Percentiles rank a stretch among this genome's conserved stretches.
Evolutionary conservation across 208 protist species (phyloP).

Genomic region (Crithidia thermophila): DNA sequence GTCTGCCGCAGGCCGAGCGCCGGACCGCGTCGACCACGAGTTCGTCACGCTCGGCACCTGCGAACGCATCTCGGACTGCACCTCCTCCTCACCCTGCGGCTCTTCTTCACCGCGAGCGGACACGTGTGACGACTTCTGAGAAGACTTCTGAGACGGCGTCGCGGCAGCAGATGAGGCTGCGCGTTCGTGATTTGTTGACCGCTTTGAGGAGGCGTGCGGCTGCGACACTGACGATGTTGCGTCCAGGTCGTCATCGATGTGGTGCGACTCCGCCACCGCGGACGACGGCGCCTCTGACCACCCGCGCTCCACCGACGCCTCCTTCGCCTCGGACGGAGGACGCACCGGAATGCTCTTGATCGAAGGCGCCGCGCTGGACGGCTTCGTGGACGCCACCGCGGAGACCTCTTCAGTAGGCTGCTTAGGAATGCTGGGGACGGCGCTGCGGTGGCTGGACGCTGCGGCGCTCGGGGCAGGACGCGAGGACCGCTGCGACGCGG

Average conservation of each 20-base stretch:
- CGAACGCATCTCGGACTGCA: background rate
- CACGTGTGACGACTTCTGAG: too few relatives aligned
- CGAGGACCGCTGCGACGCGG: conserved; percentile 2
- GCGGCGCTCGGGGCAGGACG: background rate
- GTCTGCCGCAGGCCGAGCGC: too few relatives aligned
- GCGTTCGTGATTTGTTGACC: too few relatives aligned
- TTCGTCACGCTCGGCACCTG: background rate
- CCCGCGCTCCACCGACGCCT: background rate
- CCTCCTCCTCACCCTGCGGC: too few relatives aligned
- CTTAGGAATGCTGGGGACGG: background rate
- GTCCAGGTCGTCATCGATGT: background rate
- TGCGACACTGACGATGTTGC: conserved; percentile 1
- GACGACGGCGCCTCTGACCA: background rate
- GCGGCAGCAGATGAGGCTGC: too few relatives aligned
- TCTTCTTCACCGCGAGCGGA: too few relatives aligned
- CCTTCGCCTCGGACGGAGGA: background rate
- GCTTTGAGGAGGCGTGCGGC: background rate
- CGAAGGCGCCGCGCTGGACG: background rate
- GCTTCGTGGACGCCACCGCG: too few relatives aligned
- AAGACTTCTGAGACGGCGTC: too few relatives aligned
- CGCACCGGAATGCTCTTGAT: background rate
- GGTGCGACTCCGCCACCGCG: background rate
- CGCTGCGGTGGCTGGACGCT: background rate
- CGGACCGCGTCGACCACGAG: background rate
- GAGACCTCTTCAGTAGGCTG: too few relatives aligned